Percentiles rank a stretch among this genome's conserved stretches.
These are phyloP conservation scores for Cordyceps militaris DNA, from an alignment of 2,329 filamentous ascomycete species.

Conservation along the genomic window DNA sequence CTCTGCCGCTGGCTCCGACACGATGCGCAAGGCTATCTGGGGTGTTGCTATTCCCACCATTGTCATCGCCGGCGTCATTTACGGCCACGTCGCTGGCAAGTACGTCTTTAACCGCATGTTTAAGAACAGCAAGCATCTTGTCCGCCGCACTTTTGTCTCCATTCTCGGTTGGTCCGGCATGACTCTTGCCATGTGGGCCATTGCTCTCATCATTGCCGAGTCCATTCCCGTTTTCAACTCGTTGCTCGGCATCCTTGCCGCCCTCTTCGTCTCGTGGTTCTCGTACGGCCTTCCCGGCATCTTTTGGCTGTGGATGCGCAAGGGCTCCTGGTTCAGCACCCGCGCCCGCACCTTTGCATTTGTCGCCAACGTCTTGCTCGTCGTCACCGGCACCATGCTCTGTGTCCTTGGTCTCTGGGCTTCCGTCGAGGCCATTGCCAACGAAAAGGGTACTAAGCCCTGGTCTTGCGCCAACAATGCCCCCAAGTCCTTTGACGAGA, in stretches of 20 bases:
- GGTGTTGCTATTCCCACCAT: conserved; percentile 64
- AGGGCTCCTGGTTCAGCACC: conserved; percentile 31
- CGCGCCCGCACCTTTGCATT: conserved; percentile 27
- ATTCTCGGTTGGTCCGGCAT: conserved; percentile 53
- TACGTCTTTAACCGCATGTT: conserved; percentile 60
- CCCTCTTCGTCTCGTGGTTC: conserved; percentile 63
- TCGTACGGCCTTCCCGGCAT: conserved; percentile 43
- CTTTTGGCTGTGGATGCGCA: conserved; percentile 43
- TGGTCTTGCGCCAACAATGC: conserved; percentile 27
- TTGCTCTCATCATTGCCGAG: conserved; percentile 62
- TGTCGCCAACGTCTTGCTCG: conserved; percentile 24
- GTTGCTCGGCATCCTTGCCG: conserved; percentile 54
- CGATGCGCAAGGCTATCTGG: conserved; percentile 58
- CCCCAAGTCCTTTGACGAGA: not conserved
- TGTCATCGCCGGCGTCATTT: conserved; percentile 63
- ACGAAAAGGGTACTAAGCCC: conserved; percentile 24
- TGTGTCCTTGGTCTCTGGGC: conserved; percentile 35
- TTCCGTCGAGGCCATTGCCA: conserved; percentile 29
- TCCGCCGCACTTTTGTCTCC: conserved; percentile 41
- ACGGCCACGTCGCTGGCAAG: conserved; percentile 59
- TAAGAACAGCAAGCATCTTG: conserved; percentile 48
- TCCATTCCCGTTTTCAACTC: conserved; percentile 63
- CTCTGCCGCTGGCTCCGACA: conserved; percentile 45
- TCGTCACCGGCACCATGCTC: conserved; percentile 28
- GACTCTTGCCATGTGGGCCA: conserved; percentile 46